Evolutionary conservation across 257 asterid genomes (phyloP).

Genomic region (Forsythia suspensa): DNA sequence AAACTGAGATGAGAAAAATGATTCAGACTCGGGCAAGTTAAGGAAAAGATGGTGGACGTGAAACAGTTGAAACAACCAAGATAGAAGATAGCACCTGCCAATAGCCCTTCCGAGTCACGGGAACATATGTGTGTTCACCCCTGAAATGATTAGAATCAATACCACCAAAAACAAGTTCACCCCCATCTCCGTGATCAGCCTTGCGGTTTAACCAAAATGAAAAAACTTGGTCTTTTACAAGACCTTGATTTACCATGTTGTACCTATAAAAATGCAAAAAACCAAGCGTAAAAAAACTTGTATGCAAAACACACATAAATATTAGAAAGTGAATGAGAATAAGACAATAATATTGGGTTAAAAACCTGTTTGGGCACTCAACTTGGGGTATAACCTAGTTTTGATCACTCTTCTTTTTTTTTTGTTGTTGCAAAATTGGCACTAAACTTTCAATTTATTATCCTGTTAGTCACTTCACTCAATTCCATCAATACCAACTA

Average conservation of each 20-base stretch:
- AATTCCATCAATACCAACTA: not conserved
- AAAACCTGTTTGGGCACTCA: not conserved
- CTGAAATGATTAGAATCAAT: slow-evolving; percentile 73
- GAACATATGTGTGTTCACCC: slow-evolving; percentile 81
- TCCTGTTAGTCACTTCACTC: too few species aligned
- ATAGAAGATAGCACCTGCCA: slow-evolving; percentile 67
- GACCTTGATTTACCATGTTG: slow-evolving; percentile 76
- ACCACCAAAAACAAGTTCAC: slow-evolving; percentile 93
- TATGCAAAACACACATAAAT: not conserved
- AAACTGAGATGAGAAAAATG: slow-evolving; percentile 48
- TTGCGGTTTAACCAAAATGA: slow-evolving; percentile 87
- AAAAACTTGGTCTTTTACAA: slow-evolving; percentile 65
- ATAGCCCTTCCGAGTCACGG: slow-evolving; percentile 82
- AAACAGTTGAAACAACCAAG: not conserved
- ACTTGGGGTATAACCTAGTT: not conserved
- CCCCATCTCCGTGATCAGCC: slow-evolving; percentile 65
- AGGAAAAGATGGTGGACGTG: slow-evolving; percentile 2
- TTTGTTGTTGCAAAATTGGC: not conserved
- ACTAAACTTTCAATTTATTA: not conserved
- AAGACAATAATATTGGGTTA: not conserved
- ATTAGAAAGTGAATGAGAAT: not conserved
- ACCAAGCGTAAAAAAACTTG: not conserved
- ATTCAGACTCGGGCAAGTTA: slow-evolving; percentile 8
- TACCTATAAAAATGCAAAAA: slow-evolving; percentile 49
- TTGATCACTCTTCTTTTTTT: not conserved